Base-by-base conservation (phyloP, 768 basidiomycete species). In the Trametes cingulata region DNA sequence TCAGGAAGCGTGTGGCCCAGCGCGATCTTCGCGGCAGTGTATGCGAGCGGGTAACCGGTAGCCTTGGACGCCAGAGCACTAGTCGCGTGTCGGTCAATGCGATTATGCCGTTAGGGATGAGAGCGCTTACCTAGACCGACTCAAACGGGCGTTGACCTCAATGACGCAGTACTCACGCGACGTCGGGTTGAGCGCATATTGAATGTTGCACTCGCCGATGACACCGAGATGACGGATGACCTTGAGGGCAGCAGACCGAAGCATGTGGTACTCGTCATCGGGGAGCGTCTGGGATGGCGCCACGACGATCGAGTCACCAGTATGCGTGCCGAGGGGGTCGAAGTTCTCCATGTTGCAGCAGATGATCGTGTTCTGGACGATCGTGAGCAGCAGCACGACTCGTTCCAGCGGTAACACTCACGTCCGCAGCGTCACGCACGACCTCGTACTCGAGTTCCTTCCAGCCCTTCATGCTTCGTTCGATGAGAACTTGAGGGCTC, bases 341-440 rank as follows among this genome's bases (percentile, higher is more conserved):
- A 99, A 99, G 77, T 99, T 98, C 77, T 98, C 93, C 93, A 96
- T 96, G 75, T 95, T 95, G 77, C 96, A 98, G 78, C 95, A 98
- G 68, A 98, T 98, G 75, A 99, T 99, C 25, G 95, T 98, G 79
- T 98, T 97, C 91, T 93, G 68, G 2, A 17, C 43, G 40, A 46
- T n/a, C 15, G 22, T 45, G 25, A 57, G 45, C 29, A 35, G 7
- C 4, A 41, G 27, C 6, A 39, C 29, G 2, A 22, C 15, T 24
- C 41, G 14, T 35, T 3, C 14, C 37, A 2, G 25, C 13, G 19
- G 52, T 6, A 61, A 24, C 5, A 85, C 90, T 66, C 74, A 94
- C 93, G 76, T 99, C 97, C 51, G 96, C 96, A 65, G 83, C 95
- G 72, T 99, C 97, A 54, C 97, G 90, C 69, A 98, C 97, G 62